These are phyloP conservation scores for Nothophoma quercina DNA, from an alignment of 2,329 filamentous ascomycete genomes.

Conservation along the genomic window DNA sequence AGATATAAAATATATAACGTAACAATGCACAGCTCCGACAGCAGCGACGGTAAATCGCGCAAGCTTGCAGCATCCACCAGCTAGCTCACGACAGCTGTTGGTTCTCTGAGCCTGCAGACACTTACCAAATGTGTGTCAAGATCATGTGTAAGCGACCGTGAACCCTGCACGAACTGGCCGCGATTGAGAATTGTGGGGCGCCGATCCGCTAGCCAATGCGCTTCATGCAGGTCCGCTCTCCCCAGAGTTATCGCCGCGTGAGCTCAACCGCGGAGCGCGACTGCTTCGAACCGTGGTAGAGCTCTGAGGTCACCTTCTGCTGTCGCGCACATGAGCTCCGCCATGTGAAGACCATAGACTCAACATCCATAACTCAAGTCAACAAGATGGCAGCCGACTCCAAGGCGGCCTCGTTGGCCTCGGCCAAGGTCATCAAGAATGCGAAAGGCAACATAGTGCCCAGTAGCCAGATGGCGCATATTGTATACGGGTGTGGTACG, in stretches of 20 bases:
- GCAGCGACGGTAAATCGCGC: no score
- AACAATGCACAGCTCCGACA: no score
- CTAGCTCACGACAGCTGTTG: no score
- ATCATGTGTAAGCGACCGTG: neutral
- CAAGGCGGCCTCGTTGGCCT: conserved; percentile 51
- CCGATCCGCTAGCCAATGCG: conserved; percentile 28
- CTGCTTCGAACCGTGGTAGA: conserved; percentile 1
- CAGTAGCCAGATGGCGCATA: conserved; percentile 50
- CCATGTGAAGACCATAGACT: conserved; percentile 12
- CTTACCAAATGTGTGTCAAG: neutral
- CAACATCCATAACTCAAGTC: neutral
- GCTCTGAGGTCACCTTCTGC: conserved; percentile 1
- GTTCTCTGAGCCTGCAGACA: no score
- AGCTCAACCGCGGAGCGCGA: conserved; percentile 19
- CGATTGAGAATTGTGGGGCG: conserved; percentile 10
- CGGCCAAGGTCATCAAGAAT: conserved; percentile 55
- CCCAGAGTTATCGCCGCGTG: conserved; percentile 26
- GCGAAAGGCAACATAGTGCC: conserved; percentile 50
- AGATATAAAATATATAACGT: neutral
- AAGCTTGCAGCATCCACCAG: no score
- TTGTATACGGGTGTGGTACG: conserved; percentile 54
- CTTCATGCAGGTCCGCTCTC: conserved; percentile 43
- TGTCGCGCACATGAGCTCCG: conserved; percentile 1
- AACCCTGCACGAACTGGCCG: conserved; percentile 1
- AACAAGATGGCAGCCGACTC: conserved; percentile 49